Percentiles rank a stretch among this genome's conserved stretches.
Conservation (phyloP, 306 rosid genomes). For the Prunus fruticosa region DNA sequence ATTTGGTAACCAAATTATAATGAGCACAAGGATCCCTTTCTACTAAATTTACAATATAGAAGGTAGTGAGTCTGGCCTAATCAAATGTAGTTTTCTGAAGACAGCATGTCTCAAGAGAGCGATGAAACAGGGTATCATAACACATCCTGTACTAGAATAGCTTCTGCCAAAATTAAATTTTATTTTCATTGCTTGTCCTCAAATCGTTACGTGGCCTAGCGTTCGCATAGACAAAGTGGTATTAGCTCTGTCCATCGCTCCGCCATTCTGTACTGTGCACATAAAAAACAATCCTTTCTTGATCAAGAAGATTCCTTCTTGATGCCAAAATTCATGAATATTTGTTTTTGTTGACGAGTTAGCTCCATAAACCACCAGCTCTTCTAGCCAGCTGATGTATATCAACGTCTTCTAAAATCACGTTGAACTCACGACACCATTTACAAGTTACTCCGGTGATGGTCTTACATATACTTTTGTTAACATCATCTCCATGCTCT, state of each 20-base stretch:
- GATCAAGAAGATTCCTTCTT: background rate
- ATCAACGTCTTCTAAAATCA: slow-evolving; percentile 21
- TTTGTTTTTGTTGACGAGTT: background rate
- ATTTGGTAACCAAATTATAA: background rate
- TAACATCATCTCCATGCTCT: slow-evolving; percentile 38
- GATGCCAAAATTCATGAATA: background rate
- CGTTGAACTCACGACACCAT: slow-evolving; percentile 10
- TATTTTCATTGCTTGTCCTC: background rate
- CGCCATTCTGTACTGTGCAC: slow-evolving; percentile 2
- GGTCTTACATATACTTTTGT: background rate
- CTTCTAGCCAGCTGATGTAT: slow-evolving; percentile 7
- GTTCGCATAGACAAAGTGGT: background rate
- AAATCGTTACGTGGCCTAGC: slow-evolving; percentile 4
- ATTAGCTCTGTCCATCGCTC: background rate
- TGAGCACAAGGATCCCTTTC: background rate
- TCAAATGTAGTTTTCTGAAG: background rate
- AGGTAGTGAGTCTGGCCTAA: background rate
- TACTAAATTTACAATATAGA: background rate
- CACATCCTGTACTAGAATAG: background rate
- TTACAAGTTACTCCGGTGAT: slow-evolving; percentile 9
- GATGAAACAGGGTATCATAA: background rate
- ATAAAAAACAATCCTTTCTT: background rate
- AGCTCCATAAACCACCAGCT: slow-evolving; percentile 5
- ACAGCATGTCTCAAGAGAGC: background rate
- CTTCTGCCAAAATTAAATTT: background rate